phyloP scores from a whole-genome alignment of 768 basidiomycete species.

The Tephrocybe sp. region DNA sequence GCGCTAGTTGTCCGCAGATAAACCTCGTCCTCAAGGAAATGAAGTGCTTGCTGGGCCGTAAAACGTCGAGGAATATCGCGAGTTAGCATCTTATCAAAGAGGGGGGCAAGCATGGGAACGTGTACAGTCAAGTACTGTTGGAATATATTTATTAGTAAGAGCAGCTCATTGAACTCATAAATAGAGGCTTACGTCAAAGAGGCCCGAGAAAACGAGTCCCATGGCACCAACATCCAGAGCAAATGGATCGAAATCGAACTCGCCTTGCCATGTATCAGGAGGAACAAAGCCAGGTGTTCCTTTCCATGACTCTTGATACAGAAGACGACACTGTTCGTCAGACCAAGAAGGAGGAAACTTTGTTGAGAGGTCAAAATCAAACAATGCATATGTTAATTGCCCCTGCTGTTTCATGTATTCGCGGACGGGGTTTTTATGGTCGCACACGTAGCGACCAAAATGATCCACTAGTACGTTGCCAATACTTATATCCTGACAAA shows the following conservation, averaged over 20 bases:
- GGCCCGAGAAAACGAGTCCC: constrained; percentile 6
- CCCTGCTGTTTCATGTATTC: constrained; percentile 8
- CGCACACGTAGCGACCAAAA: constrained; percentile 1
- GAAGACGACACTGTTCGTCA: constrained; percentile 13
- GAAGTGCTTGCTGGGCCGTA: constrained; percentile 7
- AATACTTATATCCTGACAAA: constrained; percentile 14
- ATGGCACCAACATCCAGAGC: constrained; percentile 22
- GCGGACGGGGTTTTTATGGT: not conserved
- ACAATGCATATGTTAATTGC: constrained; percentile 19
- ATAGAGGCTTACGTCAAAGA: constrained; percentile 13
- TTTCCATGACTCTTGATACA: constrained; percentile 2
- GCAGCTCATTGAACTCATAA: not conserved
- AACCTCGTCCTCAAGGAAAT: constrained; percentile 8
- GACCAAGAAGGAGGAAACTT: constrained; percentile 13
- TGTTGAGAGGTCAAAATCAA: constrained; percentile 23
- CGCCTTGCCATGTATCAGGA: constrained; percentile 21
- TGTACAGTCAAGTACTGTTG: not conserved
- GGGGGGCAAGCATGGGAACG: constrained; percentile 10
- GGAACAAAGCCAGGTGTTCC: constrained; percentile 1
- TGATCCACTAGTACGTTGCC: constrained; percentile 21
- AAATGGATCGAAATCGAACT: constrained; percentile 26
- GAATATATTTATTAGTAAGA: not conserved
- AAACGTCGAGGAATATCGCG: constrained; percentile 7
- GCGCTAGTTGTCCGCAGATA: not conserved
- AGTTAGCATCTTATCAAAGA: constrained; percentile 13